phyloP scores from a whole-genome alignment of 345 rosid species.

The Salix suchowensis region DNA sequence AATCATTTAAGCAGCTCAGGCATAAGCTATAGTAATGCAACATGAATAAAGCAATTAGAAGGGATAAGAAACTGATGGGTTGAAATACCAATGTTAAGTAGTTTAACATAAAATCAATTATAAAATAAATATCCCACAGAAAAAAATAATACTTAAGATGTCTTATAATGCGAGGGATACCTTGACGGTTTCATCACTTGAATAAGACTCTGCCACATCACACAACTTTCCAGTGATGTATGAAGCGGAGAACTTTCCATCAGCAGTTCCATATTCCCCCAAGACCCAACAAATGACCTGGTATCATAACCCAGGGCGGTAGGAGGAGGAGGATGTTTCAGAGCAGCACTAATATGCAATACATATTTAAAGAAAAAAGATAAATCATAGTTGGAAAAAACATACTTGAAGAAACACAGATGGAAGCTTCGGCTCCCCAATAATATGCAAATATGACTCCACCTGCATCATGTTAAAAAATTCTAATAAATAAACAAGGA shows the following conservation, averaged over 20 bases:
- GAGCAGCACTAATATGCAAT: neutral
- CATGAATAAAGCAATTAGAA: neutral
- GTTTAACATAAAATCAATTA: neutral
- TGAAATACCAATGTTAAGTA: neutral
- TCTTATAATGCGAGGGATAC: conserved; percentile 25
- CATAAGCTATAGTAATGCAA: neutral
- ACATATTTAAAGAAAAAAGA: neutral
- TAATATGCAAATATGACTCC: conserved; percentile 83
- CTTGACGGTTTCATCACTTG: conserved; percentile 92
- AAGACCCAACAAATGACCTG: conserved; percentile 97
- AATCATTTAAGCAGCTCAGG: neutral
- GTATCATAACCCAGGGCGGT: conserved; percentile 18
- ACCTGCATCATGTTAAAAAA: conserved; percentile 45
- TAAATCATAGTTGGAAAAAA: conserved; percentile 12
- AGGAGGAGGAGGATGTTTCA: neutral
- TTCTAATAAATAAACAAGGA: no score
- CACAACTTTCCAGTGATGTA: conserved; percentile 85
- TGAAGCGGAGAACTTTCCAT: conserved; percentile 76
- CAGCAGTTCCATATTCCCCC: conserved; percentile 93
- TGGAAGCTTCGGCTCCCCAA: conserved; percentile 95
- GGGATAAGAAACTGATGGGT: neutral
- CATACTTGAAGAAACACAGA: conserved; percentile 86
- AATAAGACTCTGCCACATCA: conserved; percentile 93
- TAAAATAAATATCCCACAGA: neutral
- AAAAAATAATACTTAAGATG: neutral